A percentile compares a stretch with the other conserved stretches of the same genome.
Evolutionary conservation across 805 yeast genomes (phyloP).

Genomic region (Priceomyces melissophilus): DNA sequence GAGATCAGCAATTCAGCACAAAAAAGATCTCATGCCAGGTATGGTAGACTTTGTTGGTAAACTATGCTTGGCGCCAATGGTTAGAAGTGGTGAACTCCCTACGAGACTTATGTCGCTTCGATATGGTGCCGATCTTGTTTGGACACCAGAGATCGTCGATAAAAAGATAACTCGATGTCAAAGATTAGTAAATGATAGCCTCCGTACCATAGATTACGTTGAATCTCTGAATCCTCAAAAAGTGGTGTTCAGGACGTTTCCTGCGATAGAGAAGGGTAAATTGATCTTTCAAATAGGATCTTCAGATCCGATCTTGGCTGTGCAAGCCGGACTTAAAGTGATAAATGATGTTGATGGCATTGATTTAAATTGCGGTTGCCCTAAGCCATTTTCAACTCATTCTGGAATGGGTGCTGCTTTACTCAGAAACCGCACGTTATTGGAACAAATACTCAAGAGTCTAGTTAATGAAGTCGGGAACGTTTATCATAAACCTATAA

Average conservation of each 20-base stretch:
- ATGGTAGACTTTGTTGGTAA: constrained; percentile 75
- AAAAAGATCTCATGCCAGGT: not conserved
- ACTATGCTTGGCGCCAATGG: constrained; percentile 93
- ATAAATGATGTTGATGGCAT: constrained; percentile 88
- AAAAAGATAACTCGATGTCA: constrained; percentile 72
- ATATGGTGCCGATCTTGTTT: constrained; percentile 90
- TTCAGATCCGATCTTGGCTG: constrained; percentile 78
- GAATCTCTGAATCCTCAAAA: constrained; percentile 32
- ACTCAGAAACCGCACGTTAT: constrained; percentile 71
- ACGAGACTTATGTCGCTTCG: constrained; percentile 74
- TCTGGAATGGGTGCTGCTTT: constrained; percentile 98
- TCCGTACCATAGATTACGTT: constrained; percentile 61
- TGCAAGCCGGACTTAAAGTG: constrained; percentile 77
- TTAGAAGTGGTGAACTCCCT: constrained; percentile 92
- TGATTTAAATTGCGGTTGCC: constrained; percentile 95
- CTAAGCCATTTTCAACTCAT: constrained; percentile 91
- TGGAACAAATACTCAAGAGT: constrained; percentile 63
- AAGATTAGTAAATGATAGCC: constrained; percentile 53
- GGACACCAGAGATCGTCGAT: constrained; percentile 93
- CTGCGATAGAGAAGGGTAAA: constrained; percentile 56
- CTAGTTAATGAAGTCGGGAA: constrained; percentile 79
- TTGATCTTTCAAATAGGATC: constrained; percentile 91
- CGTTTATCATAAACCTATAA: constrained; percentile 74
- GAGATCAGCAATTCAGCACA: too few relatives aligned
- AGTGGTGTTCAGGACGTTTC: constrained; percentile 71